Conservation (phyloP, 129 eudicot species). For the Calendula officinalis region DNA sequence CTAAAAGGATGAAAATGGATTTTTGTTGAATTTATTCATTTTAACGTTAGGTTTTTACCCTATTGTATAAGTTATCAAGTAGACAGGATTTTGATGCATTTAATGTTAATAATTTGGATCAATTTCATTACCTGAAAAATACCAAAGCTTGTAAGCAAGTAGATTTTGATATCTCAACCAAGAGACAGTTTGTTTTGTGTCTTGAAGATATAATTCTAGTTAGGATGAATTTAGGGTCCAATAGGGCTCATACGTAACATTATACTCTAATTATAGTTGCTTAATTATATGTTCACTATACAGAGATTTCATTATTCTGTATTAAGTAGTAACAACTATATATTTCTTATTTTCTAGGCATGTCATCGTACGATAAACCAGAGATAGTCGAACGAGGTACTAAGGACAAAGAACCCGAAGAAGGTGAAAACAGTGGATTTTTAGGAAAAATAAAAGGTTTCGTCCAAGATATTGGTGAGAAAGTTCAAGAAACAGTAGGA, state of each 20-base stretch:
- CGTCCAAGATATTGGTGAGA: slow-evolving; percentile 88
- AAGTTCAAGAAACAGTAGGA: slow-evolving; percentile 87
- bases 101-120: background rate
- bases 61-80: background rate
- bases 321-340: background rate
- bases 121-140: background rate
- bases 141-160: slow-evolving; percentile 7
- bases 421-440: slow-evolving; percentile 76
- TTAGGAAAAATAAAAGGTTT: slow-evolving; percentile 74
- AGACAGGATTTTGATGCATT: background rate
- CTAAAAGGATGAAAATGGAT: too few relatives aligned
- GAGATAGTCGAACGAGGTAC: slow-evolving; percentile 69
- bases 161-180: background rate
- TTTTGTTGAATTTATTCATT: too few relatives aligned
- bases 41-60: background rate
- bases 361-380: slow-evolving; percentile 73
- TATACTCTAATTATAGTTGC: background rate
- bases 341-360: slow-evolving; percentile 37
- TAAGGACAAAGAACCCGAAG: slow-evolving; percentile 50
- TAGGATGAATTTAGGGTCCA: slow-evolving; percentile 1
- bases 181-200: background rate
- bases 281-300: background rate
- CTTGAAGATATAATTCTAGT: background rate
- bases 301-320: too few relatives aligned
- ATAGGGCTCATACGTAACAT: too few relatives aligned